Percentiles rank a stretch among this genome's conserved stretches.
phyloP scores from a whole-genome alignment of 1,284 basidiomycete species.

The Ustilago nuda region DNA sequence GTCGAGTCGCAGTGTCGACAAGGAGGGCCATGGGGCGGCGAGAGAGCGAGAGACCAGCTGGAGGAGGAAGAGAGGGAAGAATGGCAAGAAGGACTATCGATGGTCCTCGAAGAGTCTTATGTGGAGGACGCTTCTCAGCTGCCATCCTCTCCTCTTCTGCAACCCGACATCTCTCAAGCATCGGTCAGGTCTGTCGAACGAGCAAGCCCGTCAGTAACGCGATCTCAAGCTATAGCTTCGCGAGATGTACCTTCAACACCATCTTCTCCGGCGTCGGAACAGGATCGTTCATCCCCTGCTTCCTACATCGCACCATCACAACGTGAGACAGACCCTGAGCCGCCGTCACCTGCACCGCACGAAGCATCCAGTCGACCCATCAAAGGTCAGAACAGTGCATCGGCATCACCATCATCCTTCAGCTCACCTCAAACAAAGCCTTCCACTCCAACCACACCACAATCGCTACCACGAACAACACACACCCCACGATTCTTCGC shows the following conservation, averaged over 20 bases:
- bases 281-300: neutral
- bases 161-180: neutral
- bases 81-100: constrained; percentile 37
- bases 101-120: constrained; percentile 38
- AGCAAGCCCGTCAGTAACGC: neutral
- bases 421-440: neutral
- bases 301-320: neutral
- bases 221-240: no score
- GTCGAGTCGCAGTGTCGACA: constrained; percentile 9
- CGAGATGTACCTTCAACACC: neutral
- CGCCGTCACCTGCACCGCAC: neutral
- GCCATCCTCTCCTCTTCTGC: constrained; percentile 4
- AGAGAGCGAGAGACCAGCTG: neutral
- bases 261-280: neutral
- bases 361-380: neutral
- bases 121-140: constrained; percentile 22
- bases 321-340: neutral
- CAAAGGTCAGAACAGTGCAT: neutral
- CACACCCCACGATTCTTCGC: constrained; percentile 24
- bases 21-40: neutral
- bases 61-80: neutral
- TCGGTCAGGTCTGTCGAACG: neutral
- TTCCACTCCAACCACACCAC: constrained; percentile 3
- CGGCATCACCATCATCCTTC: neutral
- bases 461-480: constrained; percentile 8